Evolutionary conservation across 495 filamentous ascomycete genomes (phyloP).

Genomic region (Barbatosphaeria neglecta): DNA sequence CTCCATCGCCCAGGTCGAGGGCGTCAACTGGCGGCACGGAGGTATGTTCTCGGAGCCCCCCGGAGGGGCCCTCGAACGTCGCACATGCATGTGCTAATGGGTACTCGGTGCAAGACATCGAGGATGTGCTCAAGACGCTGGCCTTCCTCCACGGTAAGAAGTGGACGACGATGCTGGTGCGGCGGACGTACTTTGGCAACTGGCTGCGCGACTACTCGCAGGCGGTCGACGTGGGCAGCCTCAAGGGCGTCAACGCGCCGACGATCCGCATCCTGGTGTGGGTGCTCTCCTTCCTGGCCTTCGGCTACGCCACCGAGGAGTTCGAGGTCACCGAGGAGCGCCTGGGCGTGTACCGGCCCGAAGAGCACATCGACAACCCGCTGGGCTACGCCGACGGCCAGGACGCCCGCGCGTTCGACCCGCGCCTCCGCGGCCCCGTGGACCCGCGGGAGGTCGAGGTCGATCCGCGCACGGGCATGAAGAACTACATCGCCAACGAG

Average conservation of each 20-base stretch:
- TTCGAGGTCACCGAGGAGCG: constrained; percentile 92
- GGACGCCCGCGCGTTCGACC: constrained; percentile 77
- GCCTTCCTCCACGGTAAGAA: constrained; percentile 84
- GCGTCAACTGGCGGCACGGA: constrained; percentile 93
- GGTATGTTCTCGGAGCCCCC: constrained; percentile 17
- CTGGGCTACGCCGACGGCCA: constrained; percentile 82
- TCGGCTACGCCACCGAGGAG: constrained; percentile 93
- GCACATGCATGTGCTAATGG: no score
- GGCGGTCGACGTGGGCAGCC: constrained; percentile 81
- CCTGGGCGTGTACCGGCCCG: constrained; percentile 83
- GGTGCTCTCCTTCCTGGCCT: constrained; percentile 83
- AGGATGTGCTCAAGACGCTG: constrained; percentile 84
- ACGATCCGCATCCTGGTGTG: constrained; percentile 86
- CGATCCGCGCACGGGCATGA: constrained; percentile 83
- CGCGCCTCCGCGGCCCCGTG: constrained; percentile 70
- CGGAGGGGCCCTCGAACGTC: no score
- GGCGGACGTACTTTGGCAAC: constrained; percentile 86
- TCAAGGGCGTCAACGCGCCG: constrained; percentile 79
- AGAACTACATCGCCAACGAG: constrained; percentile 97
- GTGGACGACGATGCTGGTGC: constrained; percentile 84
- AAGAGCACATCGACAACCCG: constrained; percentile 91
- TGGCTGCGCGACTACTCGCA: constrained; percentile 72
- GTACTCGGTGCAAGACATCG: constrained; percentile 50
- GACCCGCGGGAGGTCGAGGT: constrained; percentile 65
- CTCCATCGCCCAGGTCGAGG: constrained; percentile 84